A percentile compares a stretch with the other conserved stretches of the same genome.
phyloP scores from a whole-genome alignment of 352 stramenopile genomes.

The Phytophthora quininea region DNA sequence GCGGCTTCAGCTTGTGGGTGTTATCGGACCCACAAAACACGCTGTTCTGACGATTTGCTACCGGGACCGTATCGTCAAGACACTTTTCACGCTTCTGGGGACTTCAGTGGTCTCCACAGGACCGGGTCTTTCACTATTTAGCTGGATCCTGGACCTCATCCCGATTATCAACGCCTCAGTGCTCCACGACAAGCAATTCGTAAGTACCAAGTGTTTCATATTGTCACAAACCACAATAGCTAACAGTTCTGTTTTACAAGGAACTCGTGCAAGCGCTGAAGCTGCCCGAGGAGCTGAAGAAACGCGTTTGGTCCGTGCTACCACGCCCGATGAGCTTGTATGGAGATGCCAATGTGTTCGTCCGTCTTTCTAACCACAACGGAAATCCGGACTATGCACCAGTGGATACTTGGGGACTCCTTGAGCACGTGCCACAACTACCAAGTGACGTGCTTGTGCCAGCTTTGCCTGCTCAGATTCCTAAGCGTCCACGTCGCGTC shows the following conservation, averaged over 20 bases:
- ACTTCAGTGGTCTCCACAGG: slow-evolving; percentile 68
- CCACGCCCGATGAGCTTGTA: slow-evolving; percentile 52
- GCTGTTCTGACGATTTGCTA: slow-evolving; percentile 83
- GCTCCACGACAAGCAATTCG: slow-evolving; percentile 76
- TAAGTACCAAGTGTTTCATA: slow-evolving; percentile 36
- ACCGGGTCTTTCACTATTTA: slow-evolving; percentile 78
- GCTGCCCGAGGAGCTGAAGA: slow-evolving; percentile 61
- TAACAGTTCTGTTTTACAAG: slow-evolving; percentile 30
- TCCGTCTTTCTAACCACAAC: slow-evolving; percentile 20
- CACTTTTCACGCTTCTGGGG: slow-evolving; percentile 76
- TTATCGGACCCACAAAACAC: slow-evolving; percentile 78
- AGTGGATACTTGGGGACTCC: slow-evolving; percentile 78
- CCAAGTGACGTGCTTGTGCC: slow-evolving; percentile 69
- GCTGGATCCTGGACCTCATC: slow-evolving; percentile 88
- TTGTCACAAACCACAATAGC: no score
- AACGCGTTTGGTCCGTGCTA: slow-evolving; percentile 73
- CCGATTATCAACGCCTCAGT: slow-evolving; percentile 76
- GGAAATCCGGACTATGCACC: slow-evolving; percentile 35
- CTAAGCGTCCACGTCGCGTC: slow-evolving; percentile 65
- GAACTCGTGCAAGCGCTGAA: slow-evolving; percentile 72
- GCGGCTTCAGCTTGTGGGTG: slow-evolving; percentile 75
- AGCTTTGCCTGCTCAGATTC: slow-evolving; percentile 41
- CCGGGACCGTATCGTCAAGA: slow-evolving; percentile 84
- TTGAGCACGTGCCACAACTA: slow-evolving; percentile 74
- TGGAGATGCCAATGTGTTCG: slow-evolving; percentile 34